Conservation (phyloP, 495 filamentous ascomycete genomes). For the Xylaria flabelliformis region DNA sequence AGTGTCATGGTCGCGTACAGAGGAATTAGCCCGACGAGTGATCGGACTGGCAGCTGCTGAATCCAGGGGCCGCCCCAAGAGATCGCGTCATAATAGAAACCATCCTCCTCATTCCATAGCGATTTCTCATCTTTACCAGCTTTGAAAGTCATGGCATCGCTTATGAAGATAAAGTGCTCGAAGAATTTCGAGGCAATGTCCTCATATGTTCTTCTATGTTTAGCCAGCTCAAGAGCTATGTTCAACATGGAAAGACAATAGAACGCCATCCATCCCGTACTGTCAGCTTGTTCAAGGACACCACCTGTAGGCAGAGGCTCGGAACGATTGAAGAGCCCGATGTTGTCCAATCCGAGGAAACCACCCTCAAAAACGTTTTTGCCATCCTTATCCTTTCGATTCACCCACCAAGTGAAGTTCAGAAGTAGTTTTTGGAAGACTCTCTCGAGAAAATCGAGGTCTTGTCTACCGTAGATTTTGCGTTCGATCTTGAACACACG, state of each 20-base stretch:
- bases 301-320: constrained; percentile 94
- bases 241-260: constrained; percentile 96
- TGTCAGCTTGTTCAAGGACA: constrained; percentile 93
- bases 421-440: constrained; percentile 95
- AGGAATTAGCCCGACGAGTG: constrained; percentile 91
- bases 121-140: constrained; percentile 78
- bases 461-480: constrained; percentile 93
- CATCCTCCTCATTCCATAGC: constrained; percentile 93
- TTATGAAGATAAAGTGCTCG: constrained; percentile 97
- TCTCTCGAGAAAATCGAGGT: constrained; percentile 92
- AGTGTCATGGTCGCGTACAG: constrained; percentile 90
- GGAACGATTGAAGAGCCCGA: constrained; percentile 96
- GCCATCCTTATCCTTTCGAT: constrained; percentile 89
- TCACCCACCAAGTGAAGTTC: constrained; percentile 99
- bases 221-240: constrained; percentile 91
- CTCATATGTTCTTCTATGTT: constrained; percentile 95
- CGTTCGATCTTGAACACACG: constrained; percentile 96
- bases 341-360: constrained; percentile 96
- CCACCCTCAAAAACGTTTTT: constrained; percentile 98
- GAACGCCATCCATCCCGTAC: constrained; percentile 98
- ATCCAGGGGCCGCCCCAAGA: constrained; percentile 92
- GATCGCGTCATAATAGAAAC: constrained; percentile 98
- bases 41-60: constrained; percentile 88
- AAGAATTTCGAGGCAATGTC: constrained; percentile 99
- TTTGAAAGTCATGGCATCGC: constrained; percentile 95